Base-by-base conservation (phyloP, 2,329 filamentous ascomycete genomes). In the Paecilomyces dactylethromorphus region DNA sequence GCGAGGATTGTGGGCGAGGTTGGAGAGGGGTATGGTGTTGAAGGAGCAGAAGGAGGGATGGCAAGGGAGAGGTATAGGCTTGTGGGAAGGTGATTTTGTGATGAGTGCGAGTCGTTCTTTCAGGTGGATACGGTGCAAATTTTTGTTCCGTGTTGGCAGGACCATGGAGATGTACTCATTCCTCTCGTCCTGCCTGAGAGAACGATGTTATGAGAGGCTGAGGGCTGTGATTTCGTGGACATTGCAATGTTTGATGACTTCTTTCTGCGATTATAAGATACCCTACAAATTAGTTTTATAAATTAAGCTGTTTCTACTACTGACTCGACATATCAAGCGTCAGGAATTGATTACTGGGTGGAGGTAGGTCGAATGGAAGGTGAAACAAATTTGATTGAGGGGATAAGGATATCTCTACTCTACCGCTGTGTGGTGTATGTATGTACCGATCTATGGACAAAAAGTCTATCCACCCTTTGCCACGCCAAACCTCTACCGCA, bases 1-100 rank as follows among this genome's bases (percentile, higher is more conserved):
- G 92, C 87, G 0, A 81, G 88, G 58, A 88, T 96, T 54, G 83
- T 96, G 3, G 91, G 90, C 1, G 91, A 96, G 76, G 82, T 95
- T 1, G 64, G 78, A 59, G 76, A 78, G 63, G 74, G 81, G 62
- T 76, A 80, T 74, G 77, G 76, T 64, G 69, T 74, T 68, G 66
- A 81, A 60, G 74, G 75, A 24, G 71, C 78, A 0, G 74, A 79
- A 62, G 77, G 76, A 21, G 75, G 75, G 12, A 64, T 78, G 70
- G 74, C 74, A 49, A 70, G 74, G 59, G 75, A 77, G 65, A 73
- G 73, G 58, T 76, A 77, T 66, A 65, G 74, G 57, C 54, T 71
- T 59, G 74, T 77, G 59, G 74, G 75, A 50, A 66, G 66, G 58
- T 68, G 66, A 60, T 49, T 7, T 11, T 26, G 21, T 22, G 26